Percentiles rank a stretch among this genome's conserved stretches.
Evolutionary conservation across 2,329 filamentous ascomycete species (phyloP).

Genomic region (Cytospora chrysosperma): DNA sequence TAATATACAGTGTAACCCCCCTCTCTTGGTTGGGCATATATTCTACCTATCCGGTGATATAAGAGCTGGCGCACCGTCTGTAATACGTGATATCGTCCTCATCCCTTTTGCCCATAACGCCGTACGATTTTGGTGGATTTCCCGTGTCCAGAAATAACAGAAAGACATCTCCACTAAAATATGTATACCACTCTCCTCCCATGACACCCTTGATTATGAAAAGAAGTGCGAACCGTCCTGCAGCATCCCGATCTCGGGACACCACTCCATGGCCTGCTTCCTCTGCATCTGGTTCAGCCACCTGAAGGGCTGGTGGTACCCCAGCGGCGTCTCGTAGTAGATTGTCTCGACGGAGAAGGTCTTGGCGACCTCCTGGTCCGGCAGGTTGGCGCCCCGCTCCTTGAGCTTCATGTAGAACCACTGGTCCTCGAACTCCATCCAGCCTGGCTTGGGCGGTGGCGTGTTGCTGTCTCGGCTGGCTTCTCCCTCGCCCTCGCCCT

Average conservation of each 20-base stretch:
- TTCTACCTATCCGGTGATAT: not conserved
- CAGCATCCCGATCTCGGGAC: constrained; percentile 32
- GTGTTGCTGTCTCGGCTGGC: too few relatives aligned
- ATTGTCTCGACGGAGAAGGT: constrained; percentile 30
- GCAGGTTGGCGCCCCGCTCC: constrained; percentile 26
- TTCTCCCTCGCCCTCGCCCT: too few relatives aligned
- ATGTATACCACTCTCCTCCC: not conserved
- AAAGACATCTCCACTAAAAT: not conserved
- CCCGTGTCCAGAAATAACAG: not conserved
- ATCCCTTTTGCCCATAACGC: constrained; percentile 14
- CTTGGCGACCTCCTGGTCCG: constrained; percentile 26
- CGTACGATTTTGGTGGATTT: constrained; percentile 4
- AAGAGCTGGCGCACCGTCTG: not conserved
- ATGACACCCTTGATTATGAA: not conserved
- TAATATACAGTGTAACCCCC: not conserved
- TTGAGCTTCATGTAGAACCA: constrained; percentile 37
- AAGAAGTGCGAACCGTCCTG: constrained; percentile 21
- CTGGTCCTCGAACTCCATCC: constrained; percentile 29
- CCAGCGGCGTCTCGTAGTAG: constrained; percentile 29
- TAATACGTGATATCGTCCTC: not conserved
- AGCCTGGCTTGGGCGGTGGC: not conserved
- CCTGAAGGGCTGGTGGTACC: constrained; percentile 31
- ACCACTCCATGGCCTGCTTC: constrained; percentile 32
- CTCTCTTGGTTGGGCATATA: not conserved
- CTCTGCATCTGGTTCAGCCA: constrained; percentile 26